Conservation (phyloP, 2,329 filamentous ascomycete genomes). For the Diatrype stigma region DNA sequence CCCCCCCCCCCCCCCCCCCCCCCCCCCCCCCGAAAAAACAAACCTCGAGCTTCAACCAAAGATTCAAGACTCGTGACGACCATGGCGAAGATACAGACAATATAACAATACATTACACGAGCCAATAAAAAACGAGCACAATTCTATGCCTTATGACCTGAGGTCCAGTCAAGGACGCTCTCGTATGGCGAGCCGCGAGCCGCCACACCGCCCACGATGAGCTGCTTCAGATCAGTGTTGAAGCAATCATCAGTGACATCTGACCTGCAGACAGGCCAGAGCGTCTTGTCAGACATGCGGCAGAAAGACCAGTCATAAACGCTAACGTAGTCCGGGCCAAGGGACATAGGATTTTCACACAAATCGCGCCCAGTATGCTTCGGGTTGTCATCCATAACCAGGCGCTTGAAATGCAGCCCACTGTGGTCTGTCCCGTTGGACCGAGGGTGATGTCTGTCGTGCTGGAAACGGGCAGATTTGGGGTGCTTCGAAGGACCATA, state of each 20-base stretch:
- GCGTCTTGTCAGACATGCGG: slow-evolving; percentile 23
- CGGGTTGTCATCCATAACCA: slow-evolving; percentile 16
- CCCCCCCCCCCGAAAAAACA: too few relatives aligned
- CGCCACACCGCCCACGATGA: slow-evolving; percentile 14
- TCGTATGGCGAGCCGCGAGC: slow-evolving; percentile 10
- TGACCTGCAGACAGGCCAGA: slow-evolving; percentile 16
- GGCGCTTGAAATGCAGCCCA: slow-evolving; percentile 2
- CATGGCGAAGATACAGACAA: too few relatives aligned
- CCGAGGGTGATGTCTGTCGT: neutral
- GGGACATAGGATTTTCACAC: slow-evolving; percentile 17
- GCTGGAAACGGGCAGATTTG: slow-evolving; percentile 11
- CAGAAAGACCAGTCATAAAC: slow-evolving; percentile 18
- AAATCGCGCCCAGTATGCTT: slow-evolving; percentile 16
- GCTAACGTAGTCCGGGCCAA: slow-evolving; percentile 23
- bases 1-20: too few relatives aligned
- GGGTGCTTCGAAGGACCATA: slow-evolving; percentile 8
- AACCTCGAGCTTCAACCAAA: too few relatives aligned
- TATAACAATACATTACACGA: too few relatives aligned
- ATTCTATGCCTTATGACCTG: too few relatives aligned
- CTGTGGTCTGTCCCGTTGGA: neutral
- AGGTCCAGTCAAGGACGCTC: slow-evolving; percentile 16
- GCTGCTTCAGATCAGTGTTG: slow-evolving; percentile 8
- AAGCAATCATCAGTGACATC: slow-evolving; percentile 14
- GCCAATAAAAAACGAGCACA: too few relatives aligned
- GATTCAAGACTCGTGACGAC: too few relatives aligned